Conservation (phyloP, 1,284 basidiomycete genomes). For the Trichosporon coremiiforme region DNA sequence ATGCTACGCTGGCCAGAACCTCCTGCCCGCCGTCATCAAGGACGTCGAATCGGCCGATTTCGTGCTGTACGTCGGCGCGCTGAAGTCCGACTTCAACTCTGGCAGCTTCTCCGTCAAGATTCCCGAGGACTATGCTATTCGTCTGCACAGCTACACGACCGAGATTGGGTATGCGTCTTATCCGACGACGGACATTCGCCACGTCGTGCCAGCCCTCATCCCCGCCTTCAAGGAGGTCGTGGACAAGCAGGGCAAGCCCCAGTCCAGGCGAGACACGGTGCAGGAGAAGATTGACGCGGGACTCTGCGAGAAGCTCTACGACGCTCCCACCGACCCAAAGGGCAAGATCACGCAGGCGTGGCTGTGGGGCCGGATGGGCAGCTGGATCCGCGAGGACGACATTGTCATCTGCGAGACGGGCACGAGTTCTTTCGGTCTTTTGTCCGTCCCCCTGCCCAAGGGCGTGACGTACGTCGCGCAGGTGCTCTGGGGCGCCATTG, state of each 20-base stretch:
- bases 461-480: constrained; percentile 70
- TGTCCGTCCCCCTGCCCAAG: constrained; percentile 74
- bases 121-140: constrained; percentile 63
- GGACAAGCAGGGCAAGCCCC: constrained; percentile 29
- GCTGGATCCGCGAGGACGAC: constrained; percentile 73
- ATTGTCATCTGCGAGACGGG: constrained; percentile 82
- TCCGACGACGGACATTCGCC: constrained; percentile 58
- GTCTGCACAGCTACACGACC: constrained; percentile 83
- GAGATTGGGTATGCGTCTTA: constrained; percentile 62
- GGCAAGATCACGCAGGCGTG: constrained; percentile 67
- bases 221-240: constrained; percentile 48
- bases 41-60: constrained; percentile 80
- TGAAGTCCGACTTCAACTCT: constrained; percentile 84
- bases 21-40: constrained; percentile 69
- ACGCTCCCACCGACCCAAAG: constrained; percentile 34
- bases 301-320: constrained; percentile 27
- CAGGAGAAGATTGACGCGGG: constrained; percentile 44
- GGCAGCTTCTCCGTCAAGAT: constrained; percentile 59
- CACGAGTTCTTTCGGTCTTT: constrained; percentile 67
- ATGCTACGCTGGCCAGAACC: constrained; percentile 78
- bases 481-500: constrained; percentile 56
- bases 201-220: constrained; percentile 56
- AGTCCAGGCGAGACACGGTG: constrained; percentile 34
- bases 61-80: constrained; percentile 75
- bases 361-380: constrained; percentile 81